Evolutionary conservation across 1,284 basidiomycete genomes (phyloP).

Genomic region (Papiliotrema laurentii): DNA sequence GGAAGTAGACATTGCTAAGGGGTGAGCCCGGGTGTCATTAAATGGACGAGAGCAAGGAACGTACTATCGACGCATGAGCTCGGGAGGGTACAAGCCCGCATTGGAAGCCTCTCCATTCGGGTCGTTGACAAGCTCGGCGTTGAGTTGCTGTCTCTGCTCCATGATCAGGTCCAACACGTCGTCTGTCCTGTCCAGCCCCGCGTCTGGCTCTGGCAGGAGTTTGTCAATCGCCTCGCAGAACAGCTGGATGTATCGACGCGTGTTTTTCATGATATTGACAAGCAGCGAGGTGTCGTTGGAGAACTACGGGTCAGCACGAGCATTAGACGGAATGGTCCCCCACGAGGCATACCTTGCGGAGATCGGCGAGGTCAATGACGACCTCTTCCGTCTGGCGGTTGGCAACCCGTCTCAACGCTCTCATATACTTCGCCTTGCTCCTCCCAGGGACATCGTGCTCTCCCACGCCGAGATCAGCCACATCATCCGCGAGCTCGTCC

Average conservation of each 20-base stretch:
- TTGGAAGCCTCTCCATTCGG: slow-evolving; percentile 50
- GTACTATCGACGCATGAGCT: slow-evolving; percentile 89
- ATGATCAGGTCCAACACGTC: slow-evolving; percentile 94
- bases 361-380: slow-evolving; percentile 47
- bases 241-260: slow-evolving; percentile 82
- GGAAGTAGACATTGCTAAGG: slow-evolving; percentile 85
- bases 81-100: slow-evolving; percentile 68
- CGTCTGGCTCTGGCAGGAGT: slow-evolving; percentile 77
- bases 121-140: slow-evolving; percentile 65
- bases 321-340: no score
- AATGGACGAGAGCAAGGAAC: slow-evolving; percentile 45
- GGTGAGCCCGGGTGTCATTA: neutral
- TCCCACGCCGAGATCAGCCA: slow-evolving; percentile 48
- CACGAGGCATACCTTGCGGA: slow-evolving; percentile 35
- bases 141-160: slow-evolving; percentile 84
- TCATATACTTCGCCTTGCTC: slow-evolving; percentile 74
- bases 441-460: slow-evolving; percentile 46
- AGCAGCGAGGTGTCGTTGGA: slow-evolving; percentile 65
- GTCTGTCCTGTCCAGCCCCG: slow-evolving; percentile 79
- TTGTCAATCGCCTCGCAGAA: slow-evolving; percentile 89
- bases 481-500: slow-evolving; percentile 54
- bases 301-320: slow-evolving; percentile 48
- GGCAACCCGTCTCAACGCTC: slow-evolving; percentile 83
- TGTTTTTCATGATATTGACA: slow-evolving; percentile 71
- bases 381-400: slow-evolving; percentile 59